These are phyloP conservation scores for Reutealis trisperma DNA, from an alignment of 345 rosid species.

Conservation along the genomic window DNA sequence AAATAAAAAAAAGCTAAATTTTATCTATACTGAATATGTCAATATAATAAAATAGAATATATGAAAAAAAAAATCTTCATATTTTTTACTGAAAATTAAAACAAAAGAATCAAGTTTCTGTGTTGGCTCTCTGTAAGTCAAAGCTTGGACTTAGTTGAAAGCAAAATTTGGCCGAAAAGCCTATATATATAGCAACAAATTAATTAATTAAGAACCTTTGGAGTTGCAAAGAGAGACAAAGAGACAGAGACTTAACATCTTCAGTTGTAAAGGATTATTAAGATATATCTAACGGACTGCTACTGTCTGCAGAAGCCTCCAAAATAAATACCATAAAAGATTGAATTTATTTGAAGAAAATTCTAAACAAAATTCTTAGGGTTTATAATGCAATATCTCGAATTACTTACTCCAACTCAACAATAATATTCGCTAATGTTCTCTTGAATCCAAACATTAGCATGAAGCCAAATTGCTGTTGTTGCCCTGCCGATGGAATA, in stretches of 20 bases:
- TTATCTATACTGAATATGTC: too few species aligned
- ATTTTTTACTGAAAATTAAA: too few species aligned
- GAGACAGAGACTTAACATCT: neutral
- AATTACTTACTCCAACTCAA: neutral
- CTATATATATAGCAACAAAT: neutral
- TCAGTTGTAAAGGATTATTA: neutral
- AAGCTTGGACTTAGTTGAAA: too few species aligned
- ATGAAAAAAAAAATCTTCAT: too few species aligned
- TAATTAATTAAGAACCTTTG: too few species aligned
- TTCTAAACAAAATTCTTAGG: neutral
- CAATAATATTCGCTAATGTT: neutral
- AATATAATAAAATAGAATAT: too few species aligned
- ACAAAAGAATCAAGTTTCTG: too few species aligned
- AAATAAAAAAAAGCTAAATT: too few species aligned
- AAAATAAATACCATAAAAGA: neutral
- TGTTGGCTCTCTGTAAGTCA: too few species aligned
- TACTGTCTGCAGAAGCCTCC: slow-evolving; percentile 6
- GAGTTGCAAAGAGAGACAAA: neutral
- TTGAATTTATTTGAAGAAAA: neutral
- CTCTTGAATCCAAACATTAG: slow-evolving; percentile 5
- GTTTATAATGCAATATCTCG: neutral
- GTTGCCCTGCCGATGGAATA: neutral
- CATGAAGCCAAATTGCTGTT: slow-evolving; percentile 11
- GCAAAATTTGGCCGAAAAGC: too few species aligned
- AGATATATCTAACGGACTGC: neutral